Percentiles rank a stretch among this genome's conserved stretches.
phyloP scores from a whole-genome alignment of 768 basidiomycete species.

The Holtermanniella nyarrowii region DNA sequence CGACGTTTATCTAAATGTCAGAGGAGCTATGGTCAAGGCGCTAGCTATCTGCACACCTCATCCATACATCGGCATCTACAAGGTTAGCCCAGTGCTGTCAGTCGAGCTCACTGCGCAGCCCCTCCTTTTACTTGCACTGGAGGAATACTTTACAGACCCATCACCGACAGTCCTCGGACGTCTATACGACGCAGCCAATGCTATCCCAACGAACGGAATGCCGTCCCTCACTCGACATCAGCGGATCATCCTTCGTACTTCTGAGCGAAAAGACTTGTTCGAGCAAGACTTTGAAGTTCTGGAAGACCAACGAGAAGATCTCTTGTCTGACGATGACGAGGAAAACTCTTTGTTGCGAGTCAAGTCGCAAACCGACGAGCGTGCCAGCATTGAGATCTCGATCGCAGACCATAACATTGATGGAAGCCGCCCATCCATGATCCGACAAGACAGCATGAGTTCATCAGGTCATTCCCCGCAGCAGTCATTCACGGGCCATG shows the following conservation, averaged over 20 bases:
- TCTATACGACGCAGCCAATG: constrained; percentile 85
- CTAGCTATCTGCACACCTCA: constrained; percentile 87
- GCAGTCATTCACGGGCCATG: neutral
- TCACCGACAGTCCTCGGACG: constrained; percentile 82
- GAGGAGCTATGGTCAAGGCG: constrained; percentile 88
- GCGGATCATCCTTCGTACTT: constrained; percentile 76
- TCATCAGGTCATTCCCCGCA: constrained; percentile 1
- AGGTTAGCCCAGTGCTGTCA: constrained; percentile 47
- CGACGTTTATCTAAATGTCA: constrained; percentile 38
- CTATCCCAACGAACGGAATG: constrained; percentile 71
- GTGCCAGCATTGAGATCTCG: constrained; percentile 1
- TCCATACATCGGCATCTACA: constrained; percentile 92
- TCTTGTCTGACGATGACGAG: neutral
- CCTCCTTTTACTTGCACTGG: constrained; percentile 80
- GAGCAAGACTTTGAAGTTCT: constrained; percentile 59
- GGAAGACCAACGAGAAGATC: neutral
- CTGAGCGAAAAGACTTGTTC: constrained; percentile 86
- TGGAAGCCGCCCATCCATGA: neutral
- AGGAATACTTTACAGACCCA: constrained; percentile 84
- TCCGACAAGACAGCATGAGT: constrained; percentile 12
- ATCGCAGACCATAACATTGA: too few relatives aligned
- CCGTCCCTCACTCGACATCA: constrained; percentile 71
- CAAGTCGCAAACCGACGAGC: neutral
- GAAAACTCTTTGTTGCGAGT: too few relatives aligned
- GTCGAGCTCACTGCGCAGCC: constrained; percentile 49